phyloP scores from a whole-genome alignment of 108 stramenopile species.

The Pseudonitzschia multiseries region DNA sequence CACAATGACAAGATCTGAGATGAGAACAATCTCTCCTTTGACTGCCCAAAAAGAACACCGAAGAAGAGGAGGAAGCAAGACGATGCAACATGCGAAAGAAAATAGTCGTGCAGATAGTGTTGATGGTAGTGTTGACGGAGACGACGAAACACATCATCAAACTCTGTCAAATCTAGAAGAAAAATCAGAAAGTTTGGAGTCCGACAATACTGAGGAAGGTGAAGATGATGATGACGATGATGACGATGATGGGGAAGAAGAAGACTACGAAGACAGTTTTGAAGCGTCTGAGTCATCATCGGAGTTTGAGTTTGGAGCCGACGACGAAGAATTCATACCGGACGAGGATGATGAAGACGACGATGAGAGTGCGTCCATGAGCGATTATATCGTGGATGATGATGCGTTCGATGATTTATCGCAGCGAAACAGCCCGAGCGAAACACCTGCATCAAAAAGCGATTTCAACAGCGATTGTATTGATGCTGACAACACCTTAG shows the following conservation, averaged over 20 bases:
- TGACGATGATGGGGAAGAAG: conserved; percentile 12
- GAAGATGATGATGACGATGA: too few species aligned
- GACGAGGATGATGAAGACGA: conserved; percentile 20
- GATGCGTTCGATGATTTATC: conserved; percentile 1
- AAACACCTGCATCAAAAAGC: not conserved
- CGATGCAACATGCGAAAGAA: not conserved
- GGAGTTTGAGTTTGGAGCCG: conserved; percentile 9
- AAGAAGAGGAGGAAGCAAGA: not conserved
- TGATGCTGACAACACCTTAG: not conserved
- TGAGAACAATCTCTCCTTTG: conserved; percentile 3
- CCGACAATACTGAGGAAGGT: not conserved
- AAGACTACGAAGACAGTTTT: conserved; percentile 4
- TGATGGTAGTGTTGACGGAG: conserved; percentile 14
- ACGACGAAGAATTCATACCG: conserved; percentile 24
- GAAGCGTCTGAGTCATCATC: not conserved
- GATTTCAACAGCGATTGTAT: not conserved
- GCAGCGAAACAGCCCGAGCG: not conserved
- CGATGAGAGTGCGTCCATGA: conserved; percentile 29
- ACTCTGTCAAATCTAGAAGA: not conserved
- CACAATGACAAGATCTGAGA: not conserved
- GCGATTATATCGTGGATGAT: conserved; percentile 16
- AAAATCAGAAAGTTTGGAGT: not conserved
- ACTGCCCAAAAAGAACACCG: not conserved
- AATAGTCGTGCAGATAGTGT: not conserved
- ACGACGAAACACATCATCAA: conserved; percentile 16